Base-by-base conservation (phyloP, 2,329 filamentous ascomycete genomes). In the Sclerotiophoma versabilis region DNA sequence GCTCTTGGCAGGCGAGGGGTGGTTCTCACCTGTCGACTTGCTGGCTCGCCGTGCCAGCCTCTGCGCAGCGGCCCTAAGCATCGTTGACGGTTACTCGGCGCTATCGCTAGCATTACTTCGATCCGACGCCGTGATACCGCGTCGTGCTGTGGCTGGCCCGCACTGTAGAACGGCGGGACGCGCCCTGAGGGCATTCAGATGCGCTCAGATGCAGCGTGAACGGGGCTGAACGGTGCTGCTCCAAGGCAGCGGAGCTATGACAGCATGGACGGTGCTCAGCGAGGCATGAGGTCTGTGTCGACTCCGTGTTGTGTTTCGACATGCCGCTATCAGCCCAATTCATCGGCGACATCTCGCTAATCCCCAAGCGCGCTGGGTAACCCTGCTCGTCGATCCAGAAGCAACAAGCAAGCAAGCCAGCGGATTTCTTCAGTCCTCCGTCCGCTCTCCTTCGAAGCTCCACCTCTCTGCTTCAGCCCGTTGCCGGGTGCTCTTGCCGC, bases 341-440 rank as follows among this genome's bases (percentile, higher is more conserved):
- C 66, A 68, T 64, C 68, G 68, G 65, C 66, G 57, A 59, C 62
- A 62, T 65, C 54, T 69, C 67, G 67, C 68, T 72, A 70, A 66
- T 47, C 60, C 64, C 59, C 45, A 65, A 65, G 56, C 52, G 60
- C 57, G 58, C 57, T 54, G 63, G 64, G 60, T 60, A 70, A 61
- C 67, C 68, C 63, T 69, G 66, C 61, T 63, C 49, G 64, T 63
- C 58, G 61, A 72, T 72, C 68, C 45, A 66, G 62, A 56, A 66
- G 63, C 62, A 65, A 64, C 65, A 66, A 63, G 68, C 51, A 49
- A 49, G 45, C 45, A 49, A 49, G 51, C 51, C 61, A 70, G 54
- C 66, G 63, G 63, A 68, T 66, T 71, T 69, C 66, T 66, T 68
- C 63, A 65, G 49, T 58, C 59, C 62, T 63, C 59, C 62, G 62